These are phyloP conservation scores for Ophiocordyceps australis DNA, from an alignment of 2,329 filamentous ascomycete species.

Conservation along the genomic window DNA sequence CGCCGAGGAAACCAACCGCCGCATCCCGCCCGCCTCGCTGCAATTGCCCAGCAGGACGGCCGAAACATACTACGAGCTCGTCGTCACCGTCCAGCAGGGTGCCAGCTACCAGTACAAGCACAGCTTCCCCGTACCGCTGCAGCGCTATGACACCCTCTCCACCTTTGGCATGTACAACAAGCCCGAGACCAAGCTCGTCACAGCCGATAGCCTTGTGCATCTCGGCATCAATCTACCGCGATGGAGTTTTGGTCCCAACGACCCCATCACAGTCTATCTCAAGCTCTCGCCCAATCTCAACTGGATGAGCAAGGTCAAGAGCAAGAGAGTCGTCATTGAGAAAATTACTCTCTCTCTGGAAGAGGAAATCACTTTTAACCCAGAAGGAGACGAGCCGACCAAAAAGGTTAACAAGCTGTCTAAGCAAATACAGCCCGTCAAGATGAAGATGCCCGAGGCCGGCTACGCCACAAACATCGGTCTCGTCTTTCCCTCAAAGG, in stretches of 20 bases:
- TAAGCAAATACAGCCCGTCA: conserved; percentile 66
- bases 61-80: conserved; percentile 92
- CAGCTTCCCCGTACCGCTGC: conserved; percentile 74
- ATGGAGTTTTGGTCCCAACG: conserved; percentile 91
- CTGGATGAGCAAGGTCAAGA: conserved; percentile 77
- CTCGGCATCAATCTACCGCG: conserved; percentile 81
- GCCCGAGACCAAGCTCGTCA: conserved; percentile 71
- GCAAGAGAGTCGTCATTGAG: conserved; percentile 78
- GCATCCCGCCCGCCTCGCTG: conserved; percentile 82
- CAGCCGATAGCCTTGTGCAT: conserved; percentile 79
- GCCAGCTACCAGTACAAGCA: conserved; percentile 78
- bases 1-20: conserved; percentile 73
- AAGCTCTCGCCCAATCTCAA: conserved; percentile 84
- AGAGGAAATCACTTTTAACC: conserved; percentile 97
- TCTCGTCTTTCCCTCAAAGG: conserved; percentile 77
- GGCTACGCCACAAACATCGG: conserved; percentile 90
- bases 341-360: conserved; percentile 90
- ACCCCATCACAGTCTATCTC: conserved; percentile 92
- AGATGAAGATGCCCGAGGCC: conserved; percentile 71
- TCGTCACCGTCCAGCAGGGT: conserved; percentile 89
- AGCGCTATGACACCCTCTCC: conserved; percentile 87
- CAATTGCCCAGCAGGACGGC: conserved; percentile 85
- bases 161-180: conserved; percentile 99
- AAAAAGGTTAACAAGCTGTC: conserved; percentile 77
- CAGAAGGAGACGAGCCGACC: conserved; percentile 86